Conservation (phyloP, 2,329 filamentous ascomycete species). For the Akanthomyces muscarius region DNA sequence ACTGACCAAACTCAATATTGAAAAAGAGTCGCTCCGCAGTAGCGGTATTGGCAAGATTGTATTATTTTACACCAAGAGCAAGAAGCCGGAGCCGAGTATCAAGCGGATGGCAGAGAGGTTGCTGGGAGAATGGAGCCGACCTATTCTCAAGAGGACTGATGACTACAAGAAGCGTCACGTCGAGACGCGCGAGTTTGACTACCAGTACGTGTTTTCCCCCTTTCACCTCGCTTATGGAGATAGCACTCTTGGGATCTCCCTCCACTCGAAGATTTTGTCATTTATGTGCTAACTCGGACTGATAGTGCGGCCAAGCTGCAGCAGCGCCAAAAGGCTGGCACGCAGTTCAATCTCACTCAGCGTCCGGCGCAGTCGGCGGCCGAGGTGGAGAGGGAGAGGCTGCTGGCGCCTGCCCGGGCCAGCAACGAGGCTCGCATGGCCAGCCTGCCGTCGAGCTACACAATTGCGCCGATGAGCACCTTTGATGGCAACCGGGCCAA, state of each 20-base stretch:
- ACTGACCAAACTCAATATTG: conserved; percentile 75
- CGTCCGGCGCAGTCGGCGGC: conserved; percentile 40
- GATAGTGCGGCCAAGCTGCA: conserved; percentile 50
- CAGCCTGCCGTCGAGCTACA: conserved; percentile 54
- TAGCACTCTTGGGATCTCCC: too few relatives aligned
- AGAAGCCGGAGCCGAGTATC: conserved; percentile 80
- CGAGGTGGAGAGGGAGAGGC: conserved; percentile 53
- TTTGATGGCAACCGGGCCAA: conserved; percentile 50
- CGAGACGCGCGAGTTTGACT: conserved; percentile 60
- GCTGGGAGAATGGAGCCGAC: conserved; percentile 92
- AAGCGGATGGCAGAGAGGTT: conserved; percentile 90
- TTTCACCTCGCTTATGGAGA: too few relatives aligned
- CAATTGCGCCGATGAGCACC: conserved; percentile 58
- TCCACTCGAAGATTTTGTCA: neutral
- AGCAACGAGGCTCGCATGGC: conserved; percentile 55
- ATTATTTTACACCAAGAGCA: conserved; percentile 94
- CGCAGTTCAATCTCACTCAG: conserved; percentile 48
- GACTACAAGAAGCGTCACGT: conserved; percentile 84
- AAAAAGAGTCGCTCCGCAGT: conserved; percentile 84
- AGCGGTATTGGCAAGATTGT: conserved; percentile 95
- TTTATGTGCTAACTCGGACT: neutral
- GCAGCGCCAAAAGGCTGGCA: conserved; percentile 45
- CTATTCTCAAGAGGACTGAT: conserved; percentile 88
- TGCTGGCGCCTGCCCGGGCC: conserved; percentile 52
- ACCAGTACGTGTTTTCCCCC: conserved; percentile 46